Evolutionary conservation across 2,329 filamentous ascomycete genomes (phyloP), one percentile per base, ranked within the genome.

Genomic region (Scedosporium minutisporum): DNA sequence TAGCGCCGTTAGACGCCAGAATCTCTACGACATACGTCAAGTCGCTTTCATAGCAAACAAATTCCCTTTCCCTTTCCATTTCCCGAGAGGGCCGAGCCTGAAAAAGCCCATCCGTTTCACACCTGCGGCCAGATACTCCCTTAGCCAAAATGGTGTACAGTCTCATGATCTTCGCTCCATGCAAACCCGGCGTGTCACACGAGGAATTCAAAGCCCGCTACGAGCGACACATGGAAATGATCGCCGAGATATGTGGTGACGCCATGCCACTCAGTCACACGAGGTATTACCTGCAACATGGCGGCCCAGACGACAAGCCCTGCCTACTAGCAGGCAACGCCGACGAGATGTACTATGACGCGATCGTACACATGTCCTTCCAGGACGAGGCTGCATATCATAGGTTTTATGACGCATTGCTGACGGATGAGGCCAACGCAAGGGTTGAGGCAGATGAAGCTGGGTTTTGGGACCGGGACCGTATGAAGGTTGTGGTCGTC

Each of bases 391-490:
- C 53, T 33, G 63, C 55, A 1, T 58, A 6, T 16, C 14, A 41
- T 23, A 51, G 12, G 18, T 64, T 64, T 25, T 6, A 14, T 6
- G 41, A 9, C n/a, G 44, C 61, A 3, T 12, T 62, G n/a, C 25
- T 29, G 41, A 33, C 41, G n/a, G 60, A 44, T 18, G 60, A 64
- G 33, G 60, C 63, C 6, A 57, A 18, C 1, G 63, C 60, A 7
- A 64, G n/a, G 16, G 53, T 64, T 9, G 25, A 25, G 18, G 63
- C 25, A 0, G 63, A 64, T 44, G 63, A 64, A 23, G 55, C 60
- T 16, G 63, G 63, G 14, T 64, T 64, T 27, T 64, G 63, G 63
- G 63, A 64, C 14, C 53, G 63, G n/a, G 33, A n/a, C 27, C 48
- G 44, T 25, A 62, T 62, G 63, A 27, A 62, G 12, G 60, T 64